Conservation (phyloP, 129 eudicot genomes). For the Saposhnikovia divaricata region DNA sequence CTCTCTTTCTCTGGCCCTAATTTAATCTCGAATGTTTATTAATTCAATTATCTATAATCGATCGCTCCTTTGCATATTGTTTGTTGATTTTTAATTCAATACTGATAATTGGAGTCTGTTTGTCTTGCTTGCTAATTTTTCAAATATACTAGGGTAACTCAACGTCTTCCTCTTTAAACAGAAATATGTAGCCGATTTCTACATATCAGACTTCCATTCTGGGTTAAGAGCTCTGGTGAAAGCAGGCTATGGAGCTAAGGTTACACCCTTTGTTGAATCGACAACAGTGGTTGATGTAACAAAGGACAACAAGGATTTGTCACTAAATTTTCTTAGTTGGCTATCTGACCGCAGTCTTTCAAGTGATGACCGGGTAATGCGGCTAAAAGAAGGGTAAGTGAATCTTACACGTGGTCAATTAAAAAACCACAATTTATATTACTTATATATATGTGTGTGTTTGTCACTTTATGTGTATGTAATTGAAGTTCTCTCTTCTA, state of each 20-base stretch:
- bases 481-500: not conserved
- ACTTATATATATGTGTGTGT: not conserved
- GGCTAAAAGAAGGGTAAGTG: slow-evolving; percentile 88
- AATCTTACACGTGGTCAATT: not conserved
- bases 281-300: slow-evolving; percentile 61
- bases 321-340: slow-evolving; percentile 77
- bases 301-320: slow-evolving; percentile 49
- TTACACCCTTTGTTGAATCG: slow-evolving; percentile 77
- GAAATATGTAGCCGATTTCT: slow-evolving; percentile 91
- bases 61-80: no score
- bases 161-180: slow-evolving; percentile 27
- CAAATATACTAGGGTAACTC: not conserved
- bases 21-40: no score
- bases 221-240: slow-evolving; percentile 94
- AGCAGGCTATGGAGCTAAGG: slow-evolving; percentile 94
- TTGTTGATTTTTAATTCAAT: no score
- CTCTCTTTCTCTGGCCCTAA: no score
- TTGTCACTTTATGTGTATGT: not conserved
- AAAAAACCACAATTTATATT: not conserved
- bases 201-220: slow-evolving; percentile 88
- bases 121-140: not conserved
- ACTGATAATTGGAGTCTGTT: not conserved
- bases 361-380: slow-evolving; percentile 83
- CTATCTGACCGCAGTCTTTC: slow-evolving; percentile 88
- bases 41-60: no score